phyloP scores from a whole-genome alignment of 495 filamentous ascomycete genomes.

The Parmelia sp. region DNA sequence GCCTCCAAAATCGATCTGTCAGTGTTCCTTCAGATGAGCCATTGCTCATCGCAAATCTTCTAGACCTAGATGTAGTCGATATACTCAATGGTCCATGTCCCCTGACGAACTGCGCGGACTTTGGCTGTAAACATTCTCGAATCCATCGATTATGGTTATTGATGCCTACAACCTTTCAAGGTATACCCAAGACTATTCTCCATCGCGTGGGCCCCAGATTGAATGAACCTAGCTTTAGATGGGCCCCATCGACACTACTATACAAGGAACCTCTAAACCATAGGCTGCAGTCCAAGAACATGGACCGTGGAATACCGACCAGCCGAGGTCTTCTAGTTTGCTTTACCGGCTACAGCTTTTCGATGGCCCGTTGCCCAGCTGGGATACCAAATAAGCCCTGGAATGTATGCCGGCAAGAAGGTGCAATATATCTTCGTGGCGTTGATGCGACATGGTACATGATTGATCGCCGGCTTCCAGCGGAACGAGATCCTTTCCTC shows the following conservation, averaged over 20 bases:
- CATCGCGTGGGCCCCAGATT: background rate
- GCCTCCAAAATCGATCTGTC: slow-evolving; percentile 10
- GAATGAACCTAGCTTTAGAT: slow-evolving; percentile 1
- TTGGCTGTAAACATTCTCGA: slow-evolving; percentile 4
- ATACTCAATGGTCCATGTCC: slow-evolving; percentile 8
- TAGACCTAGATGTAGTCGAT: slow-evolving; percentile 3
- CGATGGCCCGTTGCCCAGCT: background rate
- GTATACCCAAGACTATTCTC: background rate
- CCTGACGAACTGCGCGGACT: background rate
- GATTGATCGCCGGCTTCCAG: background rate
- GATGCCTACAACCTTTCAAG: background rate
- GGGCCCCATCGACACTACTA: slow-evolving; percentile 7
- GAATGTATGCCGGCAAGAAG: background rate
- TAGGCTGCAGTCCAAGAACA: background rate
- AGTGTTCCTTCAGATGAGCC: slow-evolving; percentile 15
- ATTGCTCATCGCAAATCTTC: slow-evolving; percentile 7
- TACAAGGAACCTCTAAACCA: background rate
- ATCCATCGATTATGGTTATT: background rate
- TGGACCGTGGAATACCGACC: background rate
- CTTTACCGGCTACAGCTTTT: slow-evolving; percentile 2
- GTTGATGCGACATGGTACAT: background rate
- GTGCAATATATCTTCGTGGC: background rate
- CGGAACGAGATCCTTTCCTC: background rate
- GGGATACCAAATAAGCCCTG: background rate
- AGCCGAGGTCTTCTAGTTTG: background rate